Evolutionary conservation across 306 rosid genomes (phyloP).

Genomic region (Echinosophora koreensis): DNA sequence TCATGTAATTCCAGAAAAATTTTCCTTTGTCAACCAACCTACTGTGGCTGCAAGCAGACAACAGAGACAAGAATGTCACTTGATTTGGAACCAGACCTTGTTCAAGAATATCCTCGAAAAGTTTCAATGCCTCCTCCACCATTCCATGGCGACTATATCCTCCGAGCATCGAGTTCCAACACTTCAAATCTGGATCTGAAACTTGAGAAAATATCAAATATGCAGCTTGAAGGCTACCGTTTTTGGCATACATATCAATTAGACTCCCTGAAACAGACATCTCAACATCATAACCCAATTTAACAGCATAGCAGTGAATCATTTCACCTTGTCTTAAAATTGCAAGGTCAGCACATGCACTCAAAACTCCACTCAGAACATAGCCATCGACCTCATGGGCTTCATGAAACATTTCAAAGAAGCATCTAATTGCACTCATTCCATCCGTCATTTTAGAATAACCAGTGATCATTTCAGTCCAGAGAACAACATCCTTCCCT

Average conservation of each 20-base stretch:
- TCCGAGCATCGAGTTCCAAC: constrained; percentile 93
- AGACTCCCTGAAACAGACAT: constrained; percentile 83
- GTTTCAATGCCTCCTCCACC: constrained; percentile 69
- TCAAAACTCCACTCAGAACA: constrained; percentile 76
- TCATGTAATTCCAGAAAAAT: constrained; percentile 73
- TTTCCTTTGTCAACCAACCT: constrained; percentile 66
- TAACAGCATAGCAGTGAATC: constrained; percentile 72
- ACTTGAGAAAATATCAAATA: constrained; percentile 62
- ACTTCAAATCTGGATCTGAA: constrained; percentile 72
- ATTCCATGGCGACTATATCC: constrained; percentile 89
- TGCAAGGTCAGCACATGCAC: constrained; percentile 81
- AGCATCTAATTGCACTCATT: constrained; percentile 61
- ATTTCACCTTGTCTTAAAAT: constrained; percentile 80
- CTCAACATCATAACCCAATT: constrained; percentile 68
- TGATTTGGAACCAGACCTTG: constrained; percentile 73
- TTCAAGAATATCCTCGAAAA: constrained; percentile 60
- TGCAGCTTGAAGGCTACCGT: constrained; percentile 72
- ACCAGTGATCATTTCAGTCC: constrained; percentile 87
- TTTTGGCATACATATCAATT: constrained; percentile 88
- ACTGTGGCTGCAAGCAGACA: constrained; percentile 81
- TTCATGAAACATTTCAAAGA: constrained; percentile 64
- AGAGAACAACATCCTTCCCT: constrained; percentile 76
- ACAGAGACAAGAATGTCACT: constrained; percentile 75
- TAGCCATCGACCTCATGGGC: constrained; percentile 63
- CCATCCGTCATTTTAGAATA: constrained; percentile 66